Base-by-base conservation (phyloP, 1,139 yeast species). In the Insectozyma bohioensis region DNA sequence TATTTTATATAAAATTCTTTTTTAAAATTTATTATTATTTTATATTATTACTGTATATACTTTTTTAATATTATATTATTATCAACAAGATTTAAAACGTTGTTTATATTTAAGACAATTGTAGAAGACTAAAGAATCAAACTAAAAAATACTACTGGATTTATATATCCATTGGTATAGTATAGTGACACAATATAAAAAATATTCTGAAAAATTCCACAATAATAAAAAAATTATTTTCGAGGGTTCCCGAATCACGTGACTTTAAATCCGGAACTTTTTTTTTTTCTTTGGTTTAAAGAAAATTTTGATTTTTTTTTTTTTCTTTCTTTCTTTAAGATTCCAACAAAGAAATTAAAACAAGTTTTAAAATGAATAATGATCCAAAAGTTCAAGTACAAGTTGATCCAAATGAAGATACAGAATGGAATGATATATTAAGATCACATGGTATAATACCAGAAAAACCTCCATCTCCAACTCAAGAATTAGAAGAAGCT, bases 401-500 rank as follows among this genome's bases (percentile, higher is more conserved):
- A 59, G 97, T 90, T 35, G 90, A 92, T 60, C 97, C 96, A 22
- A 78, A 76, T 42, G 98, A 92, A 59, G 99, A 92, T 54, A 92
- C 98, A 1, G 98, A 92, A 58, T 92, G 99, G 98, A 92, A 92
- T 55, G 99, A 92, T 59, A 88, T 92, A 44, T 70, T 92, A 30
- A 69, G 99, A 43, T 75, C 78, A 5, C 87, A 90, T 44, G 97
- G 97, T 9, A 79, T 92, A 41, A 87, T 92, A 34, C 98, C 98
- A 0, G 90, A 86, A 53, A 80, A 82, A 48, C 88, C 95, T 20
- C 92, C 94, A 14, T 86, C 95, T 17, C 95, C 96, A 10, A 76
- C 95, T 0, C 86, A 75, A 27, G 85, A 87, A 56, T 58, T 92
- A 31, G 97, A 92, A 52, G 90, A 82, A 46, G 95, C 95, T 2